Evolutionary conservation across 805 yeast genomes (phyloP).

Genomic region (Pachysolen tannophilus): DNA sequence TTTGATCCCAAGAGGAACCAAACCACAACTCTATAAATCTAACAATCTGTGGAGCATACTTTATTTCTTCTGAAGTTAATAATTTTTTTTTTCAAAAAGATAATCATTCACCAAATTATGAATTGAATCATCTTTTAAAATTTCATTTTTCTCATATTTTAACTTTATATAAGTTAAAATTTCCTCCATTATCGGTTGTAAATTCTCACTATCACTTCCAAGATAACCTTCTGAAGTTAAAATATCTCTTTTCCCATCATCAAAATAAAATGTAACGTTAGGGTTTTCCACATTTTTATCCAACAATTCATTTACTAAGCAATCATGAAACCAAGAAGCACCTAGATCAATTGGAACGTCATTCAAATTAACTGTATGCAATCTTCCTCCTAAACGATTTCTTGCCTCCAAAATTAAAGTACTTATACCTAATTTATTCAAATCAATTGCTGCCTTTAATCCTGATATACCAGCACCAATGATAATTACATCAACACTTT

Average conservation of each 20-base stretch:
- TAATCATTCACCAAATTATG: slow-evolving; percentile 41
- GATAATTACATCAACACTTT: slow-evolving; percentile 31
- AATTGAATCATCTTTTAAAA: slow-evolving; percentile 50
- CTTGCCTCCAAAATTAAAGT: slow-evolving; percentile 51
- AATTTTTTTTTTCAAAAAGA: slow-evolving; percentile 33
- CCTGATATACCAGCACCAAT: slow-evolving; percentile 71
- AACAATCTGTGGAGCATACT: slow-evolving; percentile 39
- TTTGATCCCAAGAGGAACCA: slow-evolving; percentile 58
- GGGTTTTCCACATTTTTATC: slow-evolving; percentile 29
- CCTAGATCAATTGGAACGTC: slow-evolving; percentile 57
- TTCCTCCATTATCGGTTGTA: slow-evolving; percentile 24
- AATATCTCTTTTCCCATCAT: slow-evolving; percentile 18
- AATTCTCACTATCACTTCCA: slow-evolving; percentile 42
- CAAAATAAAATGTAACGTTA: slow-evolving; percentile 22
- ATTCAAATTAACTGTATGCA: slow-evolving; percentile 30
- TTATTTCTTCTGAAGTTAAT: slow-evolving; percentile 42
- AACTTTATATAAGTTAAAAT: slow-evolving; percentile 16
- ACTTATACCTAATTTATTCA: slow-evolving; percentile 31
- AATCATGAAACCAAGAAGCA: slow-evolving; percentile 89
- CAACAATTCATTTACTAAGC: slow-evolving; percentile 57
- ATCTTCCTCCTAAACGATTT: slow-evolving; percentile 61
- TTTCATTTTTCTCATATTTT: slow-evolving; percentile 31
- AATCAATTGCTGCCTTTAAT: slow-evolving; percentile 47
- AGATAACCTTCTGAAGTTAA: slow-evolving; percentile 21
- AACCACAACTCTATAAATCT: slow-evolving; percentile 67